Conservation (phyloP, 176 grass and related monocot species). For the Aegilops umbellulata region DNA sequence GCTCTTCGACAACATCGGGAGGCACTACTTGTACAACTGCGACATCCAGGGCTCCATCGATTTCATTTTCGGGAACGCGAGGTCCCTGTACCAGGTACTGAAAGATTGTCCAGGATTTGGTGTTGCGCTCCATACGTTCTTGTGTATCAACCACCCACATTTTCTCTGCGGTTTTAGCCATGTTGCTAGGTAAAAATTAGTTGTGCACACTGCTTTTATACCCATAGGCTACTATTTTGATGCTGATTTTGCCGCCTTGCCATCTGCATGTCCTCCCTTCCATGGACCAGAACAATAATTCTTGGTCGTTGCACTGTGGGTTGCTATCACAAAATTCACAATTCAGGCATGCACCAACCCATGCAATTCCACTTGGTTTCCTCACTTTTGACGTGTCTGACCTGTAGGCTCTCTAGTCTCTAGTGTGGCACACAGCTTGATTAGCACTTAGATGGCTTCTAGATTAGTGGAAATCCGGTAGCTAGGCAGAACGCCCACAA, state of each 20-base stretch:
- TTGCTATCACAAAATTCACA: constrained; percentile 29
- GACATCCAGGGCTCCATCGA: constrained; percentile 99
- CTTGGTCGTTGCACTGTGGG: not conserved
- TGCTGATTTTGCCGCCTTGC: not conserved
- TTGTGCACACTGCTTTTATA: not conserved
- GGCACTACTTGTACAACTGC: constrained; percentile 75
- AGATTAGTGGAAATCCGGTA: constrained; percentile 35
- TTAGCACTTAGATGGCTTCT: constrained; percentile 16
- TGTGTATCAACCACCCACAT: not conserved
- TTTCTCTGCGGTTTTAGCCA: not conserved
- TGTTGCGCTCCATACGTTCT: not conserved
- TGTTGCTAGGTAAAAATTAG: not conserved
- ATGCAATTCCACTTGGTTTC: not conserved
- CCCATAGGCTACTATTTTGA: not conserved
- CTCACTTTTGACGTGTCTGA: constrained; percentile 13
- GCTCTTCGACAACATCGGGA: constrained; percentile 85
- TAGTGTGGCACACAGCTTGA: not conserved
- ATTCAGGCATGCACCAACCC: constrained; percentile 23
- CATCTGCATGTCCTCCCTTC: constrained; percentile 10
- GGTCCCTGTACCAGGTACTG: constrained; percentile 80
- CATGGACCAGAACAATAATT: constrained; percentile 7
- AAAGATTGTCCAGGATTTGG: not conserved
- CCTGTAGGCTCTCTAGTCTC: not conserved
- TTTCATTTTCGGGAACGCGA: constrained; percentile 90
- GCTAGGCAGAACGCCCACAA: constrained; percentile 23